Percentiles rank a stretch among this genome's conserved stretches.
phyloP scores from a whole-genome alignment of 2,329 filamentous ascomycete genomes.

The Raffaelea deltoideospora region DNA sequence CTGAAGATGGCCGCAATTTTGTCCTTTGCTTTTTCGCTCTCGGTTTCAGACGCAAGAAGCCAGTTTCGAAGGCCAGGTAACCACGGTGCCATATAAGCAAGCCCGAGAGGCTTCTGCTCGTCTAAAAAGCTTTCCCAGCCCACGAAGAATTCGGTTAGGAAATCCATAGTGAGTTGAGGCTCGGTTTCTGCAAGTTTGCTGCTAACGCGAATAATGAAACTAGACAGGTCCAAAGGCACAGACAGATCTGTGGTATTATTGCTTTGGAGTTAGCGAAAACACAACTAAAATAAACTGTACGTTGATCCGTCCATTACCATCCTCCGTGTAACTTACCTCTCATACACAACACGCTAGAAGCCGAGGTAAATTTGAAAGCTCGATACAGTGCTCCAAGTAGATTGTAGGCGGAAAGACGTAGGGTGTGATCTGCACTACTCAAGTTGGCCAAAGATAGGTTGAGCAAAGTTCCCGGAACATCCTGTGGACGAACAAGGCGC shows the following conservation, averaged over 20 bases:
- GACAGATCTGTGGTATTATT: conserved; percentile 38
- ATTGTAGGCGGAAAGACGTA: conserved; percentile 53
- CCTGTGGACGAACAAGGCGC: conserved; percentile 51
- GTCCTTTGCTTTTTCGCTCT: conserved; percentile 51
- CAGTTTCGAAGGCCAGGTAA: conserved; percentile 44
- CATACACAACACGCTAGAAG: conserved; percentile 44
- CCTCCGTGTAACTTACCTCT: conserved; percentile 35
- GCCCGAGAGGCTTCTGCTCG: conserved; percentile 49
- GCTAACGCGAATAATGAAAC: conserved; percentile 52
- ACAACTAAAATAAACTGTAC: too few relatives aligned
- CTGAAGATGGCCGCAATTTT: conserved; percentile 48
- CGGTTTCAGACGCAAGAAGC: conserved; percentile 41
- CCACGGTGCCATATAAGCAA: conserved; percentile 59
- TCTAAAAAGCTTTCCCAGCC: conserved; percentile 56
- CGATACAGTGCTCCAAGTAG: conserved; percentile 50
- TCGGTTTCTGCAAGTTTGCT: conserved; percentile 46
- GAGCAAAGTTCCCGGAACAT: conserved; percentile 53
- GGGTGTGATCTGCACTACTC: conserved; percentile 41
- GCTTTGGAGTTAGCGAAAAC: neutral
- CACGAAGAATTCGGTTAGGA: conserved; percentile 58
- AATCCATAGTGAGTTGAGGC: conserved; percentile 52
- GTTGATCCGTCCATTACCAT: too few relatives aligned
- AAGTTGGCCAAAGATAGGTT: conserved; percentile 55
- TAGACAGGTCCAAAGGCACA: conserved; percentile 46
- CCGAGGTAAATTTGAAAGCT: conserved; percentile 50